Base-by-base conservation (phyloP, 2,329 filamentous ascomycete species). In the Aspergillus brunneoviolaceus region DNA sequence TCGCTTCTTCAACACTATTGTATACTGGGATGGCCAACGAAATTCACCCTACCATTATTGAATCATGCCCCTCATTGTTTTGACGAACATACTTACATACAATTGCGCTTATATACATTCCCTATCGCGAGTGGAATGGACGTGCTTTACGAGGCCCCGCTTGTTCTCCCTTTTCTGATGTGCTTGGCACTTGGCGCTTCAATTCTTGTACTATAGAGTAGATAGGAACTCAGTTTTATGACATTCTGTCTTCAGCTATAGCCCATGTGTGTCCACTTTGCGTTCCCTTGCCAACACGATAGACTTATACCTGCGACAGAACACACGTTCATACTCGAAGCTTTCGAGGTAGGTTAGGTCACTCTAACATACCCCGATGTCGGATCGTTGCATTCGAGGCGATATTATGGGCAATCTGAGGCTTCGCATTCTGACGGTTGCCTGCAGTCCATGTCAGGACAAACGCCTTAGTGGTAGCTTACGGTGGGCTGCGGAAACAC, bases 261-360 rank as follows among this genome's bases (percentile, higher is more conserved):
- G 16, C 39, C 4, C 14, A 45, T 45, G 10, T 16, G 14, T 5
- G 39, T n/a, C 39, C 4, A 6, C 39, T 19, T n/a, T 16, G 16
- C 39, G 5, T 45, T 60, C 60, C 31, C 60, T 59, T 7, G 67
- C 49, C 29, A 69, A 23, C 53, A 69, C 64, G 33, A 66, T 59
- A 0, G 64, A 66, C 49, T 60, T 27, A 9, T 27, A 7, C 27
- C 7, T 27, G 27, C 27, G 27, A 27, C 27, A 27, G 27, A 27
- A 27, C 27, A 27, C 7, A 27, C 27, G 27, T 27, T 27, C 27
- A 27, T 2, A 27, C 1, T 7, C 7, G 27, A 27, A 27, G 27
- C 27, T 27, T 27, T 27, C 7, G 9, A 27, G 27, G 27, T 27
- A 27, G 7, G 7, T 27, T 27, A 2, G 7, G 27, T 27, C 27